phyloP scores from a whole-genome alignment of 2,329 filamentous ascomycete genomes.

The Lecanicillium sp. region DNA sequence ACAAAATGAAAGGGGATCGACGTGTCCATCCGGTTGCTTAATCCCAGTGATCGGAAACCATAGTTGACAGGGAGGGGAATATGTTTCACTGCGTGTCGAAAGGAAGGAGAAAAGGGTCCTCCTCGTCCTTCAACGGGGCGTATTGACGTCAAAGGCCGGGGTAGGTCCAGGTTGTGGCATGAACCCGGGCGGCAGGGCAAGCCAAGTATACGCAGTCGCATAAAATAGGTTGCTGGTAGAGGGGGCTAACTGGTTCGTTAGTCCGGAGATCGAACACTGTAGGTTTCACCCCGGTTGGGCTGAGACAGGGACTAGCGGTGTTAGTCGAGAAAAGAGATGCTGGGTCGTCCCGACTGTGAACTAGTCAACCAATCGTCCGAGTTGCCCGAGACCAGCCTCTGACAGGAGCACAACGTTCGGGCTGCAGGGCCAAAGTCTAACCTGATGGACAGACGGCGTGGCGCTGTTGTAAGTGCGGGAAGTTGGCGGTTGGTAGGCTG shows the following conservation, averaged over 20 bases:
- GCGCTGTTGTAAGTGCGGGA: too few species aligned
- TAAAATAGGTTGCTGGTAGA: background rate
- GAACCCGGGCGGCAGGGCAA: too few species aligned
- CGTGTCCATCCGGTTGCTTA: background rate
- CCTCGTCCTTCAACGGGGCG: too few species aligned
- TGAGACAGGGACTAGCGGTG: constrained; percentile 1
- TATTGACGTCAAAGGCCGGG: too few species aligned
- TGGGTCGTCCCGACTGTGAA: too few species aligned
- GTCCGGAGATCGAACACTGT: constrained; percentile 5
- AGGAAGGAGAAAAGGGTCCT: background rate
- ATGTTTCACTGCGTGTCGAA: background rate
- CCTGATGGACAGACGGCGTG: too few species aligned
- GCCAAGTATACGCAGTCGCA: background rate
- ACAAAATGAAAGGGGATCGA: constrained; percentile 15
- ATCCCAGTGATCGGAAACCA: background rate
- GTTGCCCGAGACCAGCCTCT: too few species aligned
- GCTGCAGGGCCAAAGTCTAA: too few species aligned
- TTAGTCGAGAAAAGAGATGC: background rate
- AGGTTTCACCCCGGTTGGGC: constrained; percentile 5
- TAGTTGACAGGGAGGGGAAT: background rate
- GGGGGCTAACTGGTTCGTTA: background rate
- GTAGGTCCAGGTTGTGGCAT: too few species aligned
- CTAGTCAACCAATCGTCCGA: too few species aligned
- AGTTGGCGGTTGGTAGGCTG: too few species aligned
- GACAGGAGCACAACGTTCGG: too few species aligned